Evolutionary conservation across 768 basidiomycete species (phyloP), one percentile per base, ranked within the genome.

Genomic region (Naganishia vaughanmartiniae): DNA sequence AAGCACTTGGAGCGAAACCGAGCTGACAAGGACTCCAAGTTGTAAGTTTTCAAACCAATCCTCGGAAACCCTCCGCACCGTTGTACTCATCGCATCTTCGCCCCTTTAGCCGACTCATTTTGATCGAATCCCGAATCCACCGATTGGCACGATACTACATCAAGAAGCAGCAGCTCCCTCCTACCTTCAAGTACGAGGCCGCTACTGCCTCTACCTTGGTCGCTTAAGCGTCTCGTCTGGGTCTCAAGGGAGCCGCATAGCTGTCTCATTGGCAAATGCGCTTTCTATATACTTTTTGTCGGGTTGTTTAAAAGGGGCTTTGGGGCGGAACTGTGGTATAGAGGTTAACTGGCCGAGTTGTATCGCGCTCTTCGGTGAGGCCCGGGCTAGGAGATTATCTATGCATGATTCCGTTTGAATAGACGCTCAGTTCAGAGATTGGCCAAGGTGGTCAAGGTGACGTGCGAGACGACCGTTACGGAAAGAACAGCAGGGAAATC

Each of bases 111-210:
- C 92, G 94, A 82, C 89, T 97, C 79, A 97, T 97, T 86, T 85
- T 97, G 78, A 95, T 99, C 86, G 95, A 99, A 87, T 95, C 93
- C 76, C 88, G 95, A 77, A 98, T 99, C 83, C 95, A 99, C 86
- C 89, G 89, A 82, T 89, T 99, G 78, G 93, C 92, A 56, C 88
- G 95, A 76, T 98, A 97, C 87, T 97, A 97, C 89, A 95, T 94
- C 87, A 89, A 90, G 79, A 94, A 90, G 87, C 92, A 94, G 85
- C 92, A 95, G 87, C 90, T 98, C 76, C 88, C 93, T 71, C 94
- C 94, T 76, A 93, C 92, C 71, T 96, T 96, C 90, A 96, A 95
- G 85, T 99, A 97, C 83, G 95, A 99, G 83, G 88, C 93, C 72
- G 90, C 89, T 54, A 96, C 93, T 65, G 95, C 95, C 55, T 93